Evolutionary conservation across 768 basidiomycete species (phyloP), one percentile per base, ranked within the genome.

Genomic region (Boletus rubropictus): DNA sequence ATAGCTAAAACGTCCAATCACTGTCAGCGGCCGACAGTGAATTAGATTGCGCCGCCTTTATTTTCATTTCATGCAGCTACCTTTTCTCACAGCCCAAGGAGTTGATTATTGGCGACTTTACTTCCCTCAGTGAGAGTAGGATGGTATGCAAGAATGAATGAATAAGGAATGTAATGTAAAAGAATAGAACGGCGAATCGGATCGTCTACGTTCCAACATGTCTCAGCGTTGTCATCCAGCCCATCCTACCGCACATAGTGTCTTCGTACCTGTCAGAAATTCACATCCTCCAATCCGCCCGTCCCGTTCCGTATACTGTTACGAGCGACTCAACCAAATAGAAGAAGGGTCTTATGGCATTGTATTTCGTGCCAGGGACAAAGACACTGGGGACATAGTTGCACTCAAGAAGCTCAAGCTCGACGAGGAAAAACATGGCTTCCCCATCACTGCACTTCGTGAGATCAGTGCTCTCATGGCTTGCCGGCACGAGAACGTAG

Each of bases 321-420:
- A 97, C 64, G 94, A 97, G 57, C 75, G 89, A 34, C 74, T 99
- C 45, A 99, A 99, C 65, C 90, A 96, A 58, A 99, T 99, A 58
- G 96, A 98, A 68, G 96, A 99, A 69, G 96, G 96, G 5, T 92
- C 90, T 0, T 99, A 99, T 56, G 96, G 96, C 15, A 83, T 98
- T 32, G 96, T 99, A 14, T 98, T 91, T 53, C 83, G 96, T n/a
- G 96, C 96, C 18, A 76, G 81, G 56, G 95, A 97, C 70, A 95
- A 90, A 64, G 79, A 90, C 61, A 92, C 93, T 0, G 91, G 92
- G 5, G 93, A 93, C 53, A 89, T 98, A 20, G 96, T 98, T 22
- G 96, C 96, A 12, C 67, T 99, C 59, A 99, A 99, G 72, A 98
- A 94, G 67, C 76, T 99, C 47, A 99, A 99, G 69, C 80, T 99